Evolutionary conservation across 176 grass and related monocot genomes (phyloP), one percentile per base, ranked within the genome.

Genomic region (Phoenix roebelenii): DNA sequence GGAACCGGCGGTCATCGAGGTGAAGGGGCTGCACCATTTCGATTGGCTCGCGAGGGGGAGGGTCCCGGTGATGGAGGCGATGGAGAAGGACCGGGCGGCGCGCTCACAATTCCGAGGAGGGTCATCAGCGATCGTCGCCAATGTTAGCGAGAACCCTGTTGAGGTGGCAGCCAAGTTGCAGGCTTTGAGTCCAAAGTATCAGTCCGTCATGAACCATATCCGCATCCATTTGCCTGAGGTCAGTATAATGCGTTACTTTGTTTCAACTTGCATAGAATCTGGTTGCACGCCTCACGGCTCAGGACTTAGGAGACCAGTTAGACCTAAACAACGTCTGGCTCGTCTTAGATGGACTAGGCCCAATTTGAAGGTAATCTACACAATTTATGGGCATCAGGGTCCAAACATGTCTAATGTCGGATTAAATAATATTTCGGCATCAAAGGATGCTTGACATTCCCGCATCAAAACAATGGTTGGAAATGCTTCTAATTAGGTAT

Each of bases 71-170:
- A 68, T 57, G 65, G 65, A 68, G 52, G 65, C 65, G 16, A 68
- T 68, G 65, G 65, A 68, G 65, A 68, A 68, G 52, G 65, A 68
- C 52, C 52, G 65, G 3, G 52, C 52, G 5, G 65, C 65, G 12
- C 26, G 65, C 14, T 68, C 52, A n/a, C 70, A 73, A 25, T 73
- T 73, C 70, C 58, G 59, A 3, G 70, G 70, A 64, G 70, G 70
- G 3, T 73, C 70, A 5, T 55, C 59, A 14, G 70, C 57, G 4
- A 68, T 68, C 24, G 51, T 57, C 1, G 65, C 65, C 52, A 68
- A 57, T 52, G 14, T 55, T 19, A 44, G 52, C 51, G 65, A 67
- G 24, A 67, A 55, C 14, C 65, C 65, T 4, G 24, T 67, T 10
- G 26, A 55, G 19, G 65, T 67, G 65, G 65, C 65, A 7, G 65